A percentile compares a stretch with the other conserved stretches of the same genome.
These are phyloP conservation scores for Kazachstania taianensis DNA, from an alignment of 805 yeast species.

Conservation along the genomic window DNA sequence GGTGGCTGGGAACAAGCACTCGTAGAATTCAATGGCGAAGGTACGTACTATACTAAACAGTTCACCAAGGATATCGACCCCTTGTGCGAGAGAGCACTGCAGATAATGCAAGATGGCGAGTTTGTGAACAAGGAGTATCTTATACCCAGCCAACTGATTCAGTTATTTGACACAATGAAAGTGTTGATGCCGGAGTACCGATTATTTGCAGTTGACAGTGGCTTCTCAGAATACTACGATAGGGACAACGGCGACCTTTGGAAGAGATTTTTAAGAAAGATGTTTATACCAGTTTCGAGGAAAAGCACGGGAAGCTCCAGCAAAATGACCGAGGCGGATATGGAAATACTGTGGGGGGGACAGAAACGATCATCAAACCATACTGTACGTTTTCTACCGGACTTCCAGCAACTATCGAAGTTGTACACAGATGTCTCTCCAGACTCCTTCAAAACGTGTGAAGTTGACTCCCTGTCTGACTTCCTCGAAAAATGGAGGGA, in stretches of 20 bases:
- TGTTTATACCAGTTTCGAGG: too few species aligned
- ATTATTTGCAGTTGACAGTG: constrained; percentile 19
- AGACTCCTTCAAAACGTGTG: constrained; percentile 7
- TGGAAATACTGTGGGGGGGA: not conserved
- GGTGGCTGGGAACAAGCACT: constrained; percentile 22
- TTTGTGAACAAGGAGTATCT: constrained; percentile 1
- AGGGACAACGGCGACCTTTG: too few species aligned
- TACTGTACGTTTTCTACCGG: not conserved
- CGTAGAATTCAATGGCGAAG: constrained; percentile 9
- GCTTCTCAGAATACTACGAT: too few species aligned
- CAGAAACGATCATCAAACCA: not conserved
- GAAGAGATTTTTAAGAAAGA: too few species aligned
- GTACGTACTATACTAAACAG: constrained; percentile 2
- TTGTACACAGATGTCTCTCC: constrained; percentile 8
- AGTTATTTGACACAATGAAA: constrained; percentile 17
- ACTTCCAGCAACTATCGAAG: not conserved
- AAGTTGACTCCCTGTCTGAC: constrained; percentile 13
- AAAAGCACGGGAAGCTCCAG: too few species aligned
- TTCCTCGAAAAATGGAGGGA: constrained; percentile 23
- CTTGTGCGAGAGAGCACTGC: constrained; percentile 18
- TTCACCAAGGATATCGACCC: constrained; percentile 16
- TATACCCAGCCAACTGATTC: constrained; percentile 23
- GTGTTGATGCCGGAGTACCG: constrained; percentile 19
- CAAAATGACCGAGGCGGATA: too few species aligned
- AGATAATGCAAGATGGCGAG: constrained; percentile 3